phyloP scores from a whole-genome alignment of 306 rosid genomes.

The Oemleria cerasiformis region DNA sequence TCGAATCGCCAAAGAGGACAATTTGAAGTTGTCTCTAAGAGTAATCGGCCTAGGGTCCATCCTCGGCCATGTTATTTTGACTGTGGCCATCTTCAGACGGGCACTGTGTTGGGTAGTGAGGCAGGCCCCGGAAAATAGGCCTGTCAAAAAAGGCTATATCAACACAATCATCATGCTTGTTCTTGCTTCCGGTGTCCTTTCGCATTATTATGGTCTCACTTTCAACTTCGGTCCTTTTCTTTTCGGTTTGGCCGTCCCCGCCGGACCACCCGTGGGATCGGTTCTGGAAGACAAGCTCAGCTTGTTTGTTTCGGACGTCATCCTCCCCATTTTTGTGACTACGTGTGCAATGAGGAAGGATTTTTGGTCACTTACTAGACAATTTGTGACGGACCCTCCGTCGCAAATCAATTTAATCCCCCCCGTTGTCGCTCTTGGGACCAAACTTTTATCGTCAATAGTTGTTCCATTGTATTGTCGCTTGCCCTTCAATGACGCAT shows the following conservation, averaged over 20 bases:
- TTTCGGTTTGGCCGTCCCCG: conserved; percentile 59
- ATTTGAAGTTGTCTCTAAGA: too few relatives aligned
- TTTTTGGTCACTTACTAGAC: not conserved
- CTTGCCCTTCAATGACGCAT: conserved; percentile 42
- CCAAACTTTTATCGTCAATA: conserved; percentile 23
- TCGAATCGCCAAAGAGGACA: too few relatives aligned
- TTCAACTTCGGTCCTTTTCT: conserved; percentile 46
- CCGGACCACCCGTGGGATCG: conserved; percentile 65
- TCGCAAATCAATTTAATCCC: not conserved
- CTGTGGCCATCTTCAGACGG: conserved; percentile 35
- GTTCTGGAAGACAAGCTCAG: conserved; percentile 46
- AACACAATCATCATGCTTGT: conserved; percentile 24
- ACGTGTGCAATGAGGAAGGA: conserved; percentile 40
- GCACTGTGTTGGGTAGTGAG: conserved; percentile 45
- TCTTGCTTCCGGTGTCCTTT: conserved; percentile 20
- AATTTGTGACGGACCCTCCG: not conserved
- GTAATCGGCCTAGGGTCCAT: not conserved
- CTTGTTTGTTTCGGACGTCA: conserved; percentile 30
- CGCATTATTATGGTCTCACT: conserved; percentile 22
- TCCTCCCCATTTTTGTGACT: conserved; percentile 58
- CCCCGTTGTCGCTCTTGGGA: not conserved
- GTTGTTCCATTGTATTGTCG: conserved; percentile 23
- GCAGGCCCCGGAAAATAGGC: conserved; percentile 52
- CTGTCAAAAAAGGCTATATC: conserved; percentile 31
- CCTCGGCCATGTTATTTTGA: not conserved